These are phyloP conservation scores for Melampsora americana DNA, from an alignment of 1,284 basidiomycete species.

Conservation along the genomic window DNA sequence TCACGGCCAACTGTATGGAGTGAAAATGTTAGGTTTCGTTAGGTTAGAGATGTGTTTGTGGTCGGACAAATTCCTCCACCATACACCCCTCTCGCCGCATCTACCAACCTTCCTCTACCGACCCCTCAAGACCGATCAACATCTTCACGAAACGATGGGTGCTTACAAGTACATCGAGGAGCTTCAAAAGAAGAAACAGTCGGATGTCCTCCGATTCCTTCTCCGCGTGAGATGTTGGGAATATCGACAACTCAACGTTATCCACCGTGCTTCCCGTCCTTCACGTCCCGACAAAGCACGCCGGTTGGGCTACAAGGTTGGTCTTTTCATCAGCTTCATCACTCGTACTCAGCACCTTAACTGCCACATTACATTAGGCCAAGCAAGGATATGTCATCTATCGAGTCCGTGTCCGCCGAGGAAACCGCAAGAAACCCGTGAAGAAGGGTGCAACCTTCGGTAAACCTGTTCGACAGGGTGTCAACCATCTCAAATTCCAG, in stretches of 20 bases:
- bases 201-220: slow-evolving; percentile 85
- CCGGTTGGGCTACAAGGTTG: slow-evolving; percentile 86
- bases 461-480: slow-evolving; percentile 99
- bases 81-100: not conserved
- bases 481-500: slow-evolving; percentile 99
- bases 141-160: slow-evolving; percentile 52
- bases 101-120: not conserved
- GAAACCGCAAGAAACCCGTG: slow-evolving; percentile 98
- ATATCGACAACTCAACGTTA: slow-evolving; percentile 95
- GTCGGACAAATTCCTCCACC: not conserved
- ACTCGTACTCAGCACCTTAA: not conserved
- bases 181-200: slow-evolving; percentile 60
- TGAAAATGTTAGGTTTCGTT: not conserved
- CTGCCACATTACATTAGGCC: slow-evolving; percentile 58
- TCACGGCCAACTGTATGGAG: not conserved
- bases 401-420: slow-evolving; percentile 93
- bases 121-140: slow-evolving; percentile 16
- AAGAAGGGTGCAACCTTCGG: slow-evolving; percentile 99
- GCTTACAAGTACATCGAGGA: slow-evolving; percentile 97
- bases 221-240: slow-evolving; percentile 99
- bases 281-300: slow-evolving; percentile 99
- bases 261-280: slow-evolving; percentile 94
- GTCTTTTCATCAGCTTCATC: not conserved
- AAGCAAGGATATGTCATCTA: slow-evolving; percentile 99
- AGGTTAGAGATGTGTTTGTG: not conserved